Base-by-base conservation (phyloP, 2,329 filamentous ascomycete genomes). In the Rhinocladiella mackenziei region DNA sequence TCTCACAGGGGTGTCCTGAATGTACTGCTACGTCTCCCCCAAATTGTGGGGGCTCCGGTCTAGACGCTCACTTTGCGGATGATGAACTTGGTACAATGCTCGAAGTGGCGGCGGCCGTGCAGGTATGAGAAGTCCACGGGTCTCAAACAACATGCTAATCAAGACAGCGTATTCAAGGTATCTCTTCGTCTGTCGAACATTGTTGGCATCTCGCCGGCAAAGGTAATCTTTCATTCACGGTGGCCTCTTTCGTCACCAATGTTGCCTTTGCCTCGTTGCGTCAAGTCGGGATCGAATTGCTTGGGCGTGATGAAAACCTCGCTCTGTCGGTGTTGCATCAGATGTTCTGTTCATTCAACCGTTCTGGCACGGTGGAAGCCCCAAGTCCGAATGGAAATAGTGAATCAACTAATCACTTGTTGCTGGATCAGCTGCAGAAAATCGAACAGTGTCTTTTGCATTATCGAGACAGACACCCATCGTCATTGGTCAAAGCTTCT, bases 241-340 rank as follows among this genome's bases (percentile, higher is more conserved):
- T 55, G n/a, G 56, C 56, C 11, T 43, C 56, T 9, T 46, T 54
- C 26, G 40, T 58, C 17, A 57, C 56, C 9, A 54, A 57, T 36
- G 53, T 52, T n/a, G 51, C 50, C n/a, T 55, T 54, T 26, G 48
- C 57, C 2, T 34, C 30, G n/a, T 47, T 58, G 14, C 48, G 50
- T 32, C 42, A 46, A 13, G 33, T 54, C 18, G 52, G 55, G 33
- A 26, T 31, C 8, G 46, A 45, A 13, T 34, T 55, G 30, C 42
- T 56, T 5, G 41, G 50, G 30, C 39, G 57, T 11, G 49, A 54
- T 14, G 42, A 51, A 18, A 35, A 44, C 11, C 50, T 53, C 23
- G 38, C 36, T 18, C 31, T 54, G 9, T 39, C 47, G 13, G 48
- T 48, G 19, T 38, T 50, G 5, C 40, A 36, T 25, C 17, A 33